phyloP scores from a whole-genome alignment of 2,329 filamentous ascomycete genomes.

The Penicillium sumatraense region DNA sequence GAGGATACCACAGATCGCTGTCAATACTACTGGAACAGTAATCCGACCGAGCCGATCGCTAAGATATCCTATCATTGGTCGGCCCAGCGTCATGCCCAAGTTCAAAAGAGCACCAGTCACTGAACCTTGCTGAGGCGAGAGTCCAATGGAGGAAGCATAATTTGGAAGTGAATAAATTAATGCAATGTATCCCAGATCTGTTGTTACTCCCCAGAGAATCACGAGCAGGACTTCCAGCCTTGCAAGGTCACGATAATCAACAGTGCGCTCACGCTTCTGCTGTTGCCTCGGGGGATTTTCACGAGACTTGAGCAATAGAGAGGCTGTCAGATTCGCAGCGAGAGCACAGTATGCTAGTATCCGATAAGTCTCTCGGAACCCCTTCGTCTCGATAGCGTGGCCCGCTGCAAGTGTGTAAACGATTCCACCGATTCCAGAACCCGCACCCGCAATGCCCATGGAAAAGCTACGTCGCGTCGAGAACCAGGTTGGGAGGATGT shows the following conservation, averaged over 20 bases:
- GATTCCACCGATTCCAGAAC: slow-evolving; percentile 28
- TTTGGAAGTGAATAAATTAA: slow-evolving; percentile 66
- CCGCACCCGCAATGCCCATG: slow-evolving; percentile 32
- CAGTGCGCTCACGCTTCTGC: not conserved
- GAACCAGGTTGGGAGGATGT: slow-evolving; percentile 36
- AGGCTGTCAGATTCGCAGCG: slow-evolving; percentile 24
- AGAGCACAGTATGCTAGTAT: slow-evolving; percentile 32
- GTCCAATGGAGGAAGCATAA: slow-evolving; percentile 61
- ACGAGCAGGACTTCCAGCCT: slow-evolving; percentile 12
- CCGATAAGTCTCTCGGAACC: slow-evolving; percentile 32
- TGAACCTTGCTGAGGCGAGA: slow-evolving; percentile 59
- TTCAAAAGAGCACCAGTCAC: slow-evolving; percentile 64
- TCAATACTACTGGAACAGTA: slow-evolving; percentile 55
- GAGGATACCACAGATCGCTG: slow-evolving; percentile 22
- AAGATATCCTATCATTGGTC: slow-evolving; percentile 63
- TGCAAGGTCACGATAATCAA: not conserved
- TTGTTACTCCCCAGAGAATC: slow-evolving; percentile 47
- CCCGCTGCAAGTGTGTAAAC: slow-evolving; percentile 31
- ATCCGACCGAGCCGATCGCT: slow-evolving; percentile 62
- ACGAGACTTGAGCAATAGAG: slow-evolving; percentile 27
- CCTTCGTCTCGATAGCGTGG: slow-evolving; percentile 33
- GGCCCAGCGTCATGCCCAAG: slow-evolving; percentile 57
- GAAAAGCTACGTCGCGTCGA: slow-evolving; percentile 34
- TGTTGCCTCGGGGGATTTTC: slow-evolving; percentile 8
- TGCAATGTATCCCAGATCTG: slow-evolving; percentile 63